Evolutionary conservation across 2,329 filamentous ascomycete species (phyloP).

Genomic region (Chaetomiaceae sp.): DNA sequence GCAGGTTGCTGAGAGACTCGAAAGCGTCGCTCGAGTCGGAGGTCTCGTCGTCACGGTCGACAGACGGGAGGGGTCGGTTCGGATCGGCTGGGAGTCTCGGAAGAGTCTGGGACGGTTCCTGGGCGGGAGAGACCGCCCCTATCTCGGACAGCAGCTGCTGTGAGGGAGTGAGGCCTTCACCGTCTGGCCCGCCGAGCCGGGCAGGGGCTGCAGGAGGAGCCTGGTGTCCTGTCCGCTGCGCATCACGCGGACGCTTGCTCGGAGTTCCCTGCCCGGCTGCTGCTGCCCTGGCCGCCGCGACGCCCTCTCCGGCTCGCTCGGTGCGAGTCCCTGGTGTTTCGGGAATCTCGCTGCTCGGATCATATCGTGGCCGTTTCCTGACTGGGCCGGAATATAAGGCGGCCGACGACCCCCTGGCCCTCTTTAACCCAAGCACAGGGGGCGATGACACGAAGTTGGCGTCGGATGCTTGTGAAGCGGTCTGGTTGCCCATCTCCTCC

Average conservation of each 20-base stretch:
- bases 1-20: not conserved
- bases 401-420: not conserved
- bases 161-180: not conserved
- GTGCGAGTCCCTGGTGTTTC: slow-evolving; percentile 9
- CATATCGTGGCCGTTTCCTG: slow-evolving; percentile 13
- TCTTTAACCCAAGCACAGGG: slow-evolving; percentile 6
- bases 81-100: not conserved
- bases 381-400: not conserved
- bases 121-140: not conserved
- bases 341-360: slow-evolving; percentile 11
- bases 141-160: slow-evolving; percentile 1
- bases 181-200: not conserved
- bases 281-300: not conserved
- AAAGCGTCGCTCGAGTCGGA: slow-evolving; percentile 8
- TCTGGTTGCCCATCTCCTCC: not conserved
- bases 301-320: not conserved
- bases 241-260: not conserved
- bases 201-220: too few relatives aligned
- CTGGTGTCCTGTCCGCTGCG: not conserved
- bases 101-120: not conserved
- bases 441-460: slow-evolving; percentile 12
- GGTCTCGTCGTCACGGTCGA: not conserved
- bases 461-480: not conserved
- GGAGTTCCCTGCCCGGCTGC: slow-evolving; percentile 1
- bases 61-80: not conserved